Evolutionary conservation across 1,284 basidiomycete species (phyloP), one percentile per base, ranked within the genome.

Genomic region (Mrakiaceae sp.): DNA sequence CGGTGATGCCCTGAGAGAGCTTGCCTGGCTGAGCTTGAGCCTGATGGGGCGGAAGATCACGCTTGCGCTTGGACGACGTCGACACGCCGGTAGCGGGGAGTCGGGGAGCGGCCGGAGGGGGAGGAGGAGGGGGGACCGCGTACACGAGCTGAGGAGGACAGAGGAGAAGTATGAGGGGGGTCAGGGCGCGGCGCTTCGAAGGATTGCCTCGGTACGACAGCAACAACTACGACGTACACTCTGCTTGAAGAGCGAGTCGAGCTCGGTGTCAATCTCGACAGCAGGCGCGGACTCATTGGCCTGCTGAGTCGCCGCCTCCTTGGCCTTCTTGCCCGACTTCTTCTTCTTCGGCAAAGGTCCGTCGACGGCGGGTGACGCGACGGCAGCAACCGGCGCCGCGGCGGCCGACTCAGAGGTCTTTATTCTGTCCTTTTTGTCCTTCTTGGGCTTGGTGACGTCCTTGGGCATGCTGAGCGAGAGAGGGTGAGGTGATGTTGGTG

Each of bases 181-280:
- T 39, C 63, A 39, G 65, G 46, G 42, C n/a, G 16, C 3, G 46
- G 44, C 6, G 47, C n/a, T 10, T 3, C 16, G 14, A 43, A 44
- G 16, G 48, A 58, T 56, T 8, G 42, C 27, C 7, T 40, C 3
- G n/a, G 5, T 43, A 50, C n/a, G 16, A 27, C n/a, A 47, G 16
- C 39, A n/a, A 43, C 11, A 39, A n/a, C 11, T 9, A 6, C 5
- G 11, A 72, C 78, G 70, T 62, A 78, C 77, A 51, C 73, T 73
- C 61, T 75, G 74, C 47, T 72, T 71, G 71, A 79, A 79, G 27
- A 79, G 59, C 66, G 72, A 74, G 66, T 77, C 75, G 53, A 79
- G 70, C 39, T 73, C 74, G 2, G 71, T 51, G 63, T 76, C 74
- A 56, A 71, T 70, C 54, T 50, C 62, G 4, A 69, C 60, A 40